phyloP scores from a whole-genome alignment of 805 yeast genomes.

The Candida verbasci region DNA sequence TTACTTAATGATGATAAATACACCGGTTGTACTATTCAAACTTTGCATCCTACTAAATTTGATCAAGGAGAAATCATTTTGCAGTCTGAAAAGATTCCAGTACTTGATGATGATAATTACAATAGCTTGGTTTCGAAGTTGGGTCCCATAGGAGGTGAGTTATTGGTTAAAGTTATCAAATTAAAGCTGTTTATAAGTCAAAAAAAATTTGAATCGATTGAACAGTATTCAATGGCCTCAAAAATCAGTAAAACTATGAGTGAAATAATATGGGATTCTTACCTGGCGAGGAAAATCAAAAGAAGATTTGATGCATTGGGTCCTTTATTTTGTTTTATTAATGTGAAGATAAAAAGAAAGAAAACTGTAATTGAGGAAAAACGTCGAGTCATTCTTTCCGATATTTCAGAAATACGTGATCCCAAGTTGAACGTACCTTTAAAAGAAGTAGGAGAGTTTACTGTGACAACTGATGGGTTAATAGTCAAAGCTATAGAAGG shows the following conservation, averaged over 20 bases:
- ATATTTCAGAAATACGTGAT: slow-evolving; percentile 17
- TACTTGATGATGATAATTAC: slow-evolving; percentile 43
- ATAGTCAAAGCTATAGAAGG: slow-evolving; percentile 45
- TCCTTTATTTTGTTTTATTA: slow-evolving; percentile 43
- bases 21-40: slow-evolving; percentile 88
- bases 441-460: slow-evolving; percentile 19
- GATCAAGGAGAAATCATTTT: slow-evolving; percentile 71
- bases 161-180: slow-evolving; percentile 45
- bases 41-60: slow-evolving; percentile 81
- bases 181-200: slow-evolving; percentile 18
- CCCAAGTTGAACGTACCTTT: not conserved
- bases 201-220: slow-evolving; percentile 18
- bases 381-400: slow-evolving; percentile 48
- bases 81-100: slow-evolving; percentile 46
- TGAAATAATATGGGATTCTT: slow-evolving; percentile 45
- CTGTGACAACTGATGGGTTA: slow-evolving; percentile 19
- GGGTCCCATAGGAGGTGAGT: slow-evolving; percentile 57
- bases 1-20: slow-evolving; percentile 53
- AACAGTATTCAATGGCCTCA: slow-evolving; percentile 50
- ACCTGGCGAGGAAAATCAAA: slow-evolving; percentile 33
- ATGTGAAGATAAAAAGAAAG: slow-evolving; percentile 31
- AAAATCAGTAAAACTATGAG: slow-evolving; percentile 44
- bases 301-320: slow-evolving; percentile 53
- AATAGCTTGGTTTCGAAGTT: slow-evolving; percentile 44
- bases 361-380: slow-evolving; percentile 21